phyloP scores from a whole-genome alignment of 805 yeast species.

The Zygotorulaspora sp. region DNA sequence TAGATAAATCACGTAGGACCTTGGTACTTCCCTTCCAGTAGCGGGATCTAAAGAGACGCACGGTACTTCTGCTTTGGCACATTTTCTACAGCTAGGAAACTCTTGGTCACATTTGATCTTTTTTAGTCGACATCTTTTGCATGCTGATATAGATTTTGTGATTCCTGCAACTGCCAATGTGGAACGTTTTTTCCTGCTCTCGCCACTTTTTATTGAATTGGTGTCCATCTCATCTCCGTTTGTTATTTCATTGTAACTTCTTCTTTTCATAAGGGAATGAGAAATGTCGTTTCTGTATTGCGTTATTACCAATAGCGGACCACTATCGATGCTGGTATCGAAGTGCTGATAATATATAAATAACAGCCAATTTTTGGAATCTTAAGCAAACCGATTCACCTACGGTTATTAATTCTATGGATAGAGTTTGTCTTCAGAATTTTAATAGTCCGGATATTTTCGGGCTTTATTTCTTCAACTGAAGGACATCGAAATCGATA shows the following conservation, averaged over 20 bases:
- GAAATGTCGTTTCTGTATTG: too few relatives aligned
- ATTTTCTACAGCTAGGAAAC: constrained; percentile 52
- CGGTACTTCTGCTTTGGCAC: constrained; percentile 57
- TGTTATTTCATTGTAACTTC: neutral
- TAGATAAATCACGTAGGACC: constrained; percentile 68
- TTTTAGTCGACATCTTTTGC: constrained; percentile 73
- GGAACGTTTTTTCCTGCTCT: constrained; percentile 14
- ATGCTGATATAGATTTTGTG: constrained; percentile 72
- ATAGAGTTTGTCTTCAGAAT: too few relatives aligned
- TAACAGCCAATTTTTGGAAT: too few relatives aligned
- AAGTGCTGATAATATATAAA: too few relatives aligned
- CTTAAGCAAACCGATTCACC: too few relatives aligned
- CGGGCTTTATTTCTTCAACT: neutral
- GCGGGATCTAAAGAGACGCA: constrained; percentile 86
- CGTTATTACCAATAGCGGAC: too few relatives aligned
- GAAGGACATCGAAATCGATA: neutral
- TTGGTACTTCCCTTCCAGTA: constrained; percentile 79
- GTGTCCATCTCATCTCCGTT: constrained; percentile 1
- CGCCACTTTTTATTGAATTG: neutral
- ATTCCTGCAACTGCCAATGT: constrained; percentile 37
- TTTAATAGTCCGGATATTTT: neutral
- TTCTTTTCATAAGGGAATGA: constrained; percentile 4
- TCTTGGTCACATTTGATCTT: constrained; percentile 60
- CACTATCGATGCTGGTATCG: too few relatives aligned
- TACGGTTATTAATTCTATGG: too few relatives aligned